These are phyloP conservation scores for Angophora floribunda DNA, from an alignment of 345 rosid species.

Conservation along the genomic window DNA sequence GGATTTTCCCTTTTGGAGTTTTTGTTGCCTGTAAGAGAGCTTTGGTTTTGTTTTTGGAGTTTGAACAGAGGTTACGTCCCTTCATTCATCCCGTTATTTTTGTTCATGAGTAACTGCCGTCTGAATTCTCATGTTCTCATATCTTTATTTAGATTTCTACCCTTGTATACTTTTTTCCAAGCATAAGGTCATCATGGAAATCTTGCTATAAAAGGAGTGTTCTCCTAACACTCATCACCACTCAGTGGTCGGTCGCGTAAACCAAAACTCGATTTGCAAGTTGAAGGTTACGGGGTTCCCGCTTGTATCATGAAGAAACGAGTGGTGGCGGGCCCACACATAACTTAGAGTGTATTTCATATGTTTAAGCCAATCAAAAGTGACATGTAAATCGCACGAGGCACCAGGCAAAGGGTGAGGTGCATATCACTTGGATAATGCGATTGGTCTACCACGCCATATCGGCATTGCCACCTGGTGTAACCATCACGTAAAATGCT, in stretches of 20 bases:
- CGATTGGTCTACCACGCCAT: rapidly evolving
- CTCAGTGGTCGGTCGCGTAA: not conserved
- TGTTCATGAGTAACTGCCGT: not conserved
- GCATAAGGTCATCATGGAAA: not conserved
- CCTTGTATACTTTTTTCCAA: not conserved
- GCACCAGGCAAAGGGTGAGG: not conserved
- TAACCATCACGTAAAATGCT: not conserved
- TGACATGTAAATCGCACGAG: not conserved
- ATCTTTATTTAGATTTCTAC: not conserved
- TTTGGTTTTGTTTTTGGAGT: slow-evolving; percentile 76
- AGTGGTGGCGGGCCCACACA: too few relatives aligned
- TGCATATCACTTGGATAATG: not conserved
- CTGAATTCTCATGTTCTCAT: not conserved
- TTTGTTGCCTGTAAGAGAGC: not conserved
- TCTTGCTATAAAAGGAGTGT: not conserved
- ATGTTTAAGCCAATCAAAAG: not conserved
- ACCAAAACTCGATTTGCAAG: not conserved
- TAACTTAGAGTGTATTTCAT: not conserved
- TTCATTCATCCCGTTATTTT: not conserved
- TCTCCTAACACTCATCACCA: not conserved
- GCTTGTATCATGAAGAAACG: not conserved
- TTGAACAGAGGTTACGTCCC: not conserved
- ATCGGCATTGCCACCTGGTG: not conserved
- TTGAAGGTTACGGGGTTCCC: not conserved
- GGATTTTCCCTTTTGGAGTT: not conserved